Evolutionary conservation across 78 protist genomes (phyloP).

Genomic region (Dictyostelium capitatum): DNA sequence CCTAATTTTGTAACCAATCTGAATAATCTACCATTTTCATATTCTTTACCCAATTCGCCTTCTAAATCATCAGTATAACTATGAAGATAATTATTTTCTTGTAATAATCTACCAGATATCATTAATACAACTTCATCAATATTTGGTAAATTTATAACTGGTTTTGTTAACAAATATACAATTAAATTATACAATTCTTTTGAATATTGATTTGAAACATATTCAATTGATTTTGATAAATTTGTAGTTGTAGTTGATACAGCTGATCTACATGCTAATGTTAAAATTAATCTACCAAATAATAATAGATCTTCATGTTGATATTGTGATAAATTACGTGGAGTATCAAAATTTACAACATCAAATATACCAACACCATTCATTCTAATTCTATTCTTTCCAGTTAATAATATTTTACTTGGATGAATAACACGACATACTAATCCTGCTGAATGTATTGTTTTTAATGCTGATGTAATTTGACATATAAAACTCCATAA

Average conservation of each 20-base stretch:
- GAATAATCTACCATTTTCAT: conserved; percentile 91
- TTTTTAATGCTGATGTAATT: conserved; percentile 70
- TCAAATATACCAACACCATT: conserved; percentile 82
- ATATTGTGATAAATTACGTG: conserved; percentile 31
- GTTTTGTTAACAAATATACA: conserved; percentile 46
- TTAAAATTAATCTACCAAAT: conserved; percentile 69
- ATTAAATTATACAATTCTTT: conserved; percentile 55
- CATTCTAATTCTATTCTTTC: conserved; percentile 78
- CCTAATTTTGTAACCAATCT: conserved; percentile 85
- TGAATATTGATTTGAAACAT: conserved; percentile 12
- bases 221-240: conserved; percentile 51
- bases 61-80: conserved; percentile 81
- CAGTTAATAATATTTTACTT: conserved; percentile 73
- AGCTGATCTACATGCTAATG: conserved; percentile 58
- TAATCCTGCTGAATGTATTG: conserved; percentile 49
- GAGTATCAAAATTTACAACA: conserved; percentile 80
- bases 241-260: conserved; percentile 21
- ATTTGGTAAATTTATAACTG: conserved; percentile 35
- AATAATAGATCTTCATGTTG: conserved; percentile 82
- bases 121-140: conserved; percentile 49
- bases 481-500: conserved; percentile 75
- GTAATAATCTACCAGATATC: conserved; percentile 48
- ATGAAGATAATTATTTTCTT: conserved; percentile 52
- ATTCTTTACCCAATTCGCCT: conserved; percentile 81
- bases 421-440: conserved; percentile 80